Conservation (phyloP, 352 stramenopile genomes). For the Globisporangium okanoganense region DNA sequence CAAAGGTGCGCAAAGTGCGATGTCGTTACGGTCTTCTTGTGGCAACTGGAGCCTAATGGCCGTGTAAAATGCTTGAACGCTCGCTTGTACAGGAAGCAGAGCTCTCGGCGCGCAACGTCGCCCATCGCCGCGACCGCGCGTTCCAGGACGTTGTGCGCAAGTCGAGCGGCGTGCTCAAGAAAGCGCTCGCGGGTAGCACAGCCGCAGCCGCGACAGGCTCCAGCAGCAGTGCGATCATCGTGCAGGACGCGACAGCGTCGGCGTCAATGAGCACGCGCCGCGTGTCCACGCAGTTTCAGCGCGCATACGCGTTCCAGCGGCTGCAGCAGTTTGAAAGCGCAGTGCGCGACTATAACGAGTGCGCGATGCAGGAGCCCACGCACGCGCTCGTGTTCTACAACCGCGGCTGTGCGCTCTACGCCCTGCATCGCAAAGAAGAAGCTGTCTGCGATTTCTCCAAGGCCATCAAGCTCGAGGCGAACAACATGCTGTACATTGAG, state of each 20-base stretch:
- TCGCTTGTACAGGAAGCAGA: conserved; percentile 30
- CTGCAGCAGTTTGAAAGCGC: conserved; percentile 42
- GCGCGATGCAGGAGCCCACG: conserved; percentile 36
- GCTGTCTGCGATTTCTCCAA: conserved; percentile 52
- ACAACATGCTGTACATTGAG: conserved; percentile 60
- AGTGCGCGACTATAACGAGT: conserved; percentile 52
- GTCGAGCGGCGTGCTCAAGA: conserved; percentile 36
- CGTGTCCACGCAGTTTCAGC: conserved; percentile 38
- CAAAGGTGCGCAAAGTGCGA: conserved; percentile 13
- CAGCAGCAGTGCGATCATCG: conserved; percentile 3
- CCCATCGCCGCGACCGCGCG: conserved; percentile 25
- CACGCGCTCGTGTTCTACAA: conserved; percentile 51
- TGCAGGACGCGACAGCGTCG: not conserved
- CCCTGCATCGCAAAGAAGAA: conserved; percentile 34
- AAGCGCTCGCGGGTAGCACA: conserved; percentile 18
- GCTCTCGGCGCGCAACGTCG: conserved; percentile 42
- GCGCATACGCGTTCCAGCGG: conserved; percentile 57
- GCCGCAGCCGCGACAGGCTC: not conserved
- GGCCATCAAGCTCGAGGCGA: conserved; percentile 61
- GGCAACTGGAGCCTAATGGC: no score
- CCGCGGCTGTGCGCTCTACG: conserved; percentile 57
- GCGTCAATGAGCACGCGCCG: conserved; percentile 28
- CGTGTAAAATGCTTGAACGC: no score
- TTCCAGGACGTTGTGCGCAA: conserved; percentile 36
- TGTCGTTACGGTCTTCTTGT: not conserved